Base-by-base conservation (phyloP, 805 yeast species). In the Yarrowia deformans region DNA sequence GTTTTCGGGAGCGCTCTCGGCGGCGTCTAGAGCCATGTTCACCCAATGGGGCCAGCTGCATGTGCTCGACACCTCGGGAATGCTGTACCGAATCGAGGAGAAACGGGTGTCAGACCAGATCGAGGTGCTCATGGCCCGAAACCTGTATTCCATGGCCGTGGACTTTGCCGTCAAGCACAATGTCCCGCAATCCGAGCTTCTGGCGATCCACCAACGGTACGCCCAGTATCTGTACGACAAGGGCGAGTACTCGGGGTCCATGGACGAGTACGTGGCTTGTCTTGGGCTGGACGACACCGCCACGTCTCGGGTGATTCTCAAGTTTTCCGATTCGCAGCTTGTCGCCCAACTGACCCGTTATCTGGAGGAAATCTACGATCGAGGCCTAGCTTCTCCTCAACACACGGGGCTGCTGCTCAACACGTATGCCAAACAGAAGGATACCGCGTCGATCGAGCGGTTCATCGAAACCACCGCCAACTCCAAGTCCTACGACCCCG, bases 321-420 rank as follows among this genome's bases (percentile, higher is more conserved):
- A 89, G 73, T 91, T 89, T 77, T 88, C 90, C 72, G 96, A 89
- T 70, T 88, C 92, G 23, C 87, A 90, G 8, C 88, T 89, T 69
- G 90, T 91, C 1, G 80, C 81, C 37, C 85, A 85, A 70, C 79
- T 93, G 73, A 84, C 91, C 0, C 80, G 81, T 50, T 93, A 89
- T 72, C 79, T 93, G 42, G 87, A 87, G 76, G 84, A 84, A 13
- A 80, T 93, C 72, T 81, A 90, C 68, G 83, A 83, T 8, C 77
- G 82, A 52, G 83, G 84, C 1, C 72, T 83, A 14, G 88, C 97
- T 0, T 85, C 85, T n/a, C 82, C 86, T 39, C 96, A 93, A 75
- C 98, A 94, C 77, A 84, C 92, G 7, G 93, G 97, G 0, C 78
- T 94, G 34, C 80, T 93, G 49, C 78, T 93, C 34, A 89, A 94